These are phyloP conservation scores for Ceratobasidium sp. DNA, from an alignment of 1,284 basidiomycete species.

Conservation along the genomic window DNA sequence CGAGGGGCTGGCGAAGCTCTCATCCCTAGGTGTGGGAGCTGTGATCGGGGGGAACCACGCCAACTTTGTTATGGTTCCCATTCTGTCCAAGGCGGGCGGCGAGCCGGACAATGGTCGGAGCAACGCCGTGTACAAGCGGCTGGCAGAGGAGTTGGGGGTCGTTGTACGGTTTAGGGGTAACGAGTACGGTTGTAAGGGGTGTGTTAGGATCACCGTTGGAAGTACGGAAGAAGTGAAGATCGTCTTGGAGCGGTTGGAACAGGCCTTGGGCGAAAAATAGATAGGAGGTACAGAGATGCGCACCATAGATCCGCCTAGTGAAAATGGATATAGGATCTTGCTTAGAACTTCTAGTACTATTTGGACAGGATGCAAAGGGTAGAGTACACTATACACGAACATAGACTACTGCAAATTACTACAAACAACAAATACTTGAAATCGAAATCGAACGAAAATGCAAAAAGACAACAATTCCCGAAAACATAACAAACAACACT, in stretches of 20 bases:
- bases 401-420: too few relatives aligned
- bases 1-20: constrained; percentile 61
- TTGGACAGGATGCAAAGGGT: background rate
- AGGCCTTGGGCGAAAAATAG: constrained; percentile 52
- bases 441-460: too few relatives aligned
- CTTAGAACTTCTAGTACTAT: background rate
- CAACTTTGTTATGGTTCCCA: constrained; percentile 91
- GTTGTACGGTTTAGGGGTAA: constrained; percentile 92
- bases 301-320: too few relatives aligned
- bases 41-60: constrained; percentile 89
- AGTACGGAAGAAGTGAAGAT: constrained; percentile 82
- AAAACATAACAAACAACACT: too few relatives aligned
- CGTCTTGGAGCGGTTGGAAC: constrained; percentile 58
- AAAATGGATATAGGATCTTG: background rate
- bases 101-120: constrained; percentile 80
- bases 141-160: constrained; percentile 89
- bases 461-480: too few relatives aligned
- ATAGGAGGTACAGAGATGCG: background rate
- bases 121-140: constrained; percentile 79
- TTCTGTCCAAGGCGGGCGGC: constrained; percentile 66
- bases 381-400: too few relatives aligned
- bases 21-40: constrained; percentile 73
- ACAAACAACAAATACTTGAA: too few relatives aligned
- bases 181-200: constrained; percentile 90
- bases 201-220: constrained; percentile 92